These are phyloP conservation scores for Aureobasidium sp. DNA, from an alignment of 2,329 filamentous ascomycete genomes.

Conservation along the genomic window DNA sequence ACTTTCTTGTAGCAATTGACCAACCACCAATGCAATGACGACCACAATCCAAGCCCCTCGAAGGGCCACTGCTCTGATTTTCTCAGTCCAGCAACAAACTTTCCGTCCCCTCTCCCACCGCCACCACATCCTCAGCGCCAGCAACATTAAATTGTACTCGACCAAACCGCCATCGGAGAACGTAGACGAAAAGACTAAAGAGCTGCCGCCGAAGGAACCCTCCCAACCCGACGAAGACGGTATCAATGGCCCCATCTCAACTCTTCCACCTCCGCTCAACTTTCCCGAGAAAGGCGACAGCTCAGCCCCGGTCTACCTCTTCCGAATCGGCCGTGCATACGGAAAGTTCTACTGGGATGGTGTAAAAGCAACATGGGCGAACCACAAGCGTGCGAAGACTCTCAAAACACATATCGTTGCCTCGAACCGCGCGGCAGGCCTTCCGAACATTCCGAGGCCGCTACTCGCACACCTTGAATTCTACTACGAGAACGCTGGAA, in stretches of 20 bases:
- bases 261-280: conserved; percentile 74
- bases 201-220: neutral
- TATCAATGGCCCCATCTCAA: conserved; percentile 78
- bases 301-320: conserved; percentile 59
- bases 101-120: conserved; percentile 7
- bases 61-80: conserved; percentile 5
- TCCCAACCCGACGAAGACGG: conserved; percentile 26
- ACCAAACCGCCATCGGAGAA: conserved; percentile 10
- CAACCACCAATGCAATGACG: conserved; percentile 21
- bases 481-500: conserved; percentile 11
- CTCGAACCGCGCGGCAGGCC: neutral
- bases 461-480: conserved; percentile 12
- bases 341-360: conserved; percentile 89
- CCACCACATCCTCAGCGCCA: conserved; percentile 7
- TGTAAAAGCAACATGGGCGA: conserved; percentile 76
- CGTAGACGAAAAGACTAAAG: conserved; percentile 12
- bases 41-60: neutral
- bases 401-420: conserved; percentile 13
- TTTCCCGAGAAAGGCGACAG: conserved; percentile 63
- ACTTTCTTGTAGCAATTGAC: neutral
- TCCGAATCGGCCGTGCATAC: conserved; percentile 77
- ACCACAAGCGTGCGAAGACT: conserved; percentile 53
- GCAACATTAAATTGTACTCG: neutral
- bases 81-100: neutral
- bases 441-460: conserved; percentile 1